Evolutionary conservation across 1,139 yeast species (phyloP).

Genomic region (Saccharomyces hybrid): DNA sequence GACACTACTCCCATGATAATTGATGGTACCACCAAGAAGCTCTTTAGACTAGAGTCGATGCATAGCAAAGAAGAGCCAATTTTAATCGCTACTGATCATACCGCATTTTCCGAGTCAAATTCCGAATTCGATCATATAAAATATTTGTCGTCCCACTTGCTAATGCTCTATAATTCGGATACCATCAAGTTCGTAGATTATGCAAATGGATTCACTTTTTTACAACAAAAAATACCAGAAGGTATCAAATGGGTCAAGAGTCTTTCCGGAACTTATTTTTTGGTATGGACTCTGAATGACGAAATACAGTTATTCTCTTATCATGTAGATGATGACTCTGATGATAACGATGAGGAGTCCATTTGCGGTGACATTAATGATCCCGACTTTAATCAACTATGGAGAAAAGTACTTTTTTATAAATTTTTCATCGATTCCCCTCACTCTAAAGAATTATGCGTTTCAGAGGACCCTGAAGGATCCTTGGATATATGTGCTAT

Average conservation of each 20-base stretch:
- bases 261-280: constrained; percentile 14
- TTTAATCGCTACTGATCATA: constrained; percentile 13
- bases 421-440: constrained; percentile 18
- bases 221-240: constrained; percentile 15
- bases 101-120: constrained; percentile 20
- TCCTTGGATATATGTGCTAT: constrained; percentile 24
- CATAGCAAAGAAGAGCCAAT: constrained; percentile 8
- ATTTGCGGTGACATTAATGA: constrained; percentile 17
- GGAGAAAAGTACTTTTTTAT: constrained; percentile 26
- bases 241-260: constrained; percentile 20
- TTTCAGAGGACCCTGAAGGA: constrained; percentile 16
- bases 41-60: constrained; percentile 11
- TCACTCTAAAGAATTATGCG: constrained; percentile 16
- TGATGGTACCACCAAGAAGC: constrained; percentile 21
- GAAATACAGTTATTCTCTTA: constrained; percentile 18
- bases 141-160: constrained; percentile 15
- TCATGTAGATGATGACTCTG: constrained; percentile 20
- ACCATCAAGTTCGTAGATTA: constrained; percentile 22
- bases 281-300: constrained; percentile 20
- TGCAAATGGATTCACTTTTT: constrained; percentile 23
- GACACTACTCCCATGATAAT: constrained; percentile 10
- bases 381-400: constrained; percentile 17
- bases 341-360: constrained; percentile 16
- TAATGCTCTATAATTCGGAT: constrained; percentile 15
- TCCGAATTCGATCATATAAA: constrained; percentile 13